Evolutionary conservation across 345 rosid species (phyloP), one percentile per base, ranked within the genome.

Genomic region (Eucalyptus sideroxylon): DNA sequence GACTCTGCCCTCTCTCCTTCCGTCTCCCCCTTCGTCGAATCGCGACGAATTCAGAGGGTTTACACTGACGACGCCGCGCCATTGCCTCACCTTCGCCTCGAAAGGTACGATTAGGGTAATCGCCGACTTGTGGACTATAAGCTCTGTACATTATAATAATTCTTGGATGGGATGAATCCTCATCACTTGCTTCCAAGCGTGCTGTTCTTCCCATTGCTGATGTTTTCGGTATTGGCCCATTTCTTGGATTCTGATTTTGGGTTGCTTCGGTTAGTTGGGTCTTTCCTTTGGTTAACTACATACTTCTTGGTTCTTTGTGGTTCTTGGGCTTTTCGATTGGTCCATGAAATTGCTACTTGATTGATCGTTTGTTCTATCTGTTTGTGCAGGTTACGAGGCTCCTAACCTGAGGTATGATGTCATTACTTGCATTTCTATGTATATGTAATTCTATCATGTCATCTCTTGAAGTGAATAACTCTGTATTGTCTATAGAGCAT

Each of bases 121-220:
- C 56, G 9, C 23, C 23, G 23, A 51, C 56, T 50, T 50, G 2
- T 50, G 55, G 55, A 50, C 55, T 50, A 50, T 50, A 50, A 50
- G 55, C 55, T 50, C 55, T 50, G 55, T 50, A 6, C 55, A 50
- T 50, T 50, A 50, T 6, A 50, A 50, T 50, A 50, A 50, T 50
- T 50, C 21, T 16, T 50, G 55, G 55, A 16, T 50, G 21, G 21
- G 55, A 50, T 50, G 55, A 50, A 50, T 16, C 21, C 55, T 50
- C 55, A 50, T 50, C 55, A 50, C 55, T 50, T 50, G 55, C 55
- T 59, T 95, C 95, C 93, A 93, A 94, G 87, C 90, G 86, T 44
- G 96, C 97, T 51, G 82, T 97, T 88, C 90, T 98, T 91, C 95
- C 95, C 86, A 27, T 95, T 53, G 93, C 97, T 87, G 98, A 96